phyloP scores from a whole-genome alignment of 1,139 yeast genomes.

The Yamadazyma kanchanaburiensis region DNA sequence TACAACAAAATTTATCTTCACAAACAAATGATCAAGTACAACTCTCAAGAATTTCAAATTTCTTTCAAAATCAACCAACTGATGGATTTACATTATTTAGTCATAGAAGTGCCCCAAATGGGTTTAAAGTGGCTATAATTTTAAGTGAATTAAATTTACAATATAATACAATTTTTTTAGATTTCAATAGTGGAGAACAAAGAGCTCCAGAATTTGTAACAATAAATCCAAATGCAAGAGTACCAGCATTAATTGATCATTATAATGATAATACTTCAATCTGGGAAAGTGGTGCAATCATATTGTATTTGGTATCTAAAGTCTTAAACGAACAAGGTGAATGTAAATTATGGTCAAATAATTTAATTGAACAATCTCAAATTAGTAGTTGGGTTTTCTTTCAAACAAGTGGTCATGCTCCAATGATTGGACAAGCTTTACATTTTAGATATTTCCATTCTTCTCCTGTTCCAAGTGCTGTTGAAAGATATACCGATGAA shows the following conservation, averaged over 20 bases:
- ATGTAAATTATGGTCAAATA: conserved; percentile 79
- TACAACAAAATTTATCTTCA: conserved; percentile 41
- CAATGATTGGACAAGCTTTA: conserved; percentile 96
- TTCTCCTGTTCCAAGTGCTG: conserved; percentile 82
- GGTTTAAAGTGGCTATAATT: conserved; percentile 92
- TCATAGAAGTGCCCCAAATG: conserved; percentile 94
- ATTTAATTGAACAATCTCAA: conserved; percentile 78
- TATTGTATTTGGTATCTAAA: conserved; percentile 70
- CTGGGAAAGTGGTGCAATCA: conserved; percentile 95
- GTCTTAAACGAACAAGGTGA: conserved; percentile 67
- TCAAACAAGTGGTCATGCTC: conserved; percentile 96
- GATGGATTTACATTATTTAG: conserved; percentile 87
- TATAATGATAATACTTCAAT: conserved; percentile 72
- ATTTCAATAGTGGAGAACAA: conserved; percentile 87
- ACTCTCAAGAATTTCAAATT: conserved; percentile 62
- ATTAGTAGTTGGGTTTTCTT: conserved; percentile 88
- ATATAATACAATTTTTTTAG: conserved; percentile 81
- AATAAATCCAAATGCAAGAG: conserved; percentile 91
- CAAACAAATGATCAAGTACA: conserved; percentile 33
- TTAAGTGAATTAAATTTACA: conserved; percentile 77
- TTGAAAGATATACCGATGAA: conserved; percentile 88
- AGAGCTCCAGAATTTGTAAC: conserved; percentile 90
- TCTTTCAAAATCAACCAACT: conserved; percentile 73
- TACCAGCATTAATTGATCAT: conserved; percentile 92
- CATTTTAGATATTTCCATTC: conserved; percentile 92